Conservation (phyloP, 1,139 yeast species). For the Kodamaea sp. region DNA sequence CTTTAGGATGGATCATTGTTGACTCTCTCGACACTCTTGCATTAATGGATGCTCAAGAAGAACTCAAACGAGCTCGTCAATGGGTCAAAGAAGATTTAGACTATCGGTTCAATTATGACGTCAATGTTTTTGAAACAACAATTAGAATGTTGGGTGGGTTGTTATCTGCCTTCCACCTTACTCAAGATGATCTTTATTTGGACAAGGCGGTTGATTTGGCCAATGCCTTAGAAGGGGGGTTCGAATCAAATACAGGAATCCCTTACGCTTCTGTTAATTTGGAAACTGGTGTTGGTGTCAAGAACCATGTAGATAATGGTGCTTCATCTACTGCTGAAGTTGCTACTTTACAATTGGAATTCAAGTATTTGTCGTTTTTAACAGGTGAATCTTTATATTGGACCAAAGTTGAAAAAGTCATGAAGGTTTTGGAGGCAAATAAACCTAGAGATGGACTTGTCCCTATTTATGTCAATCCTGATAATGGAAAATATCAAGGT, state of each 20-base stretch:
- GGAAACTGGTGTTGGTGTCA: constrained; percentile 55
- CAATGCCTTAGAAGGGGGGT: constrained; percentile 62
- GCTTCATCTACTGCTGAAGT: constrained; percentile 86
- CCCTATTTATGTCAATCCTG: constrained; percentile 77
- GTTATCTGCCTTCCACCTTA: constrained; percentile 72
- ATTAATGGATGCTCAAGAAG: constrained; percentile 72
- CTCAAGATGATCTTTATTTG: constrained; percentile 66
- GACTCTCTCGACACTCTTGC: constrained; percentile 83
- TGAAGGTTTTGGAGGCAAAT: constrained; percentile 57
- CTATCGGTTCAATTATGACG: constrained; percentile 60
- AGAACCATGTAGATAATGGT: constrained; percentile 63
- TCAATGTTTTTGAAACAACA: constrained; percentile 88
- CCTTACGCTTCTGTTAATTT: constrained; percentile 82
- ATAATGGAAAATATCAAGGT: constrained; percentile 67
- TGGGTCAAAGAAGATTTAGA: constrained; percentile 67
- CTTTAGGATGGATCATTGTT: constrained; percentile 93
- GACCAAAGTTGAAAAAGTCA: constrained; percentile 71
- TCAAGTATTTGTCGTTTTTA: constrained; percentile 74
- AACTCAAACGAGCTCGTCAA: constrained; percentile 57
- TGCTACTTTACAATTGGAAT: constrained; percentile 82
- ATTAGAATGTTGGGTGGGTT: constrained; percentile 93
- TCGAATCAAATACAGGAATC: constrained; percentile 59
- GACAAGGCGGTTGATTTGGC: constrained; percentile 78
- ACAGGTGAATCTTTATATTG: constrained; percentile 81
- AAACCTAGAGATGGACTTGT: constrained; percentile 71